These are phyloP conservation scores for Didymella arachidicola DNA, from an alignment of 2,329 filamentous ascomycete species.

Conservation along the genomic window DNA sequence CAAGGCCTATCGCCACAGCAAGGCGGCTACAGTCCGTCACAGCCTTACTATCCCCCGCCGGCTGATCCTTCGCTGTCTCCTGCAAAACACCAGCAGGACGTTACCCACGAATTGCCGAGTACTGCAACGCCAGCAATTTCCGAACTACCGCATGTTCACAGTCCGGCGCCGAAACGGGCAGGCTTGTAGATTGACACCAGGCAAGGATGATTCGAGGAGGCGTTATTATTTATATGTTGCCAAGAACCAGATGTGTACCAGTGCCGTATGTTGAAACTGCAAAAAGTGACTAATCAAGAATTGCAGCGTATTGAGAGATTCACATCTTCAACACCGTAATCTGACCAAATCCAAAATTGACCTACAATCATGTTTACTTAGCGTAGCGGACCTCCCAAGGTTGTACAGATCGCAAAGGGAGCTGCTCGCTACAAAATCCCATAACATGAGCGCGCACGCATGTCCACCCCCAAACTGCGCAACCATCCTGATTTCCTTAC, in stretches of 20 bases:
- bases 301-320: too few relatives aligned
- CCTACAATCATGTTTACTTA: not conserved
- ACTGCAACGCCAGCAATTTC: slow-evolving; percentile 4
- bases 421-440: not conserved
- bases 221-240: not conserved
- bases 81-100: not conserved
- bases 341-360: not conserved
- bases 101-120: slow-evolving; percentile 8
- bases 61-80: not conserved
- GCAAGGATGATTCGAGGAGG: not conserved
- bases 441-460: not conserved
- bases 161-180: slow-evolving; percentile 8
- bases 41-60: not conserved
- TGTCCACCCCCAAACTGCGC: not conserved
- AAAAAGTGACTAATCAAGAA: too few relatives aligned
- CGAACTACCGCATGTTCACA: slow-evolving; percentile 7
- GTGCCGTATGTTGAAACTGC: too few relatives aligned
- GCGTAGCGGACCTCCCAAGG: too few relatives aligned
- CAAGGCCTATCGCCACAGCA: not conserved
- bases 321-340: too few relatives aligned
- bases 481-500: not conserved
- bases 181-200: not conserved
- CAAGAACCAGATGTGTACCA: not conserved
- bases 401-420: not conserved
- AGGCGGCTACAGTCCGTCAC: not conserved